A percentile compares a stretch with the other conserved stretches of the same genome.
Evolutionary conservation across 2,329 filamentous ascomycete genomes (phyloP).

Genomic region (Pyrenochaeta sp.): DNA sequence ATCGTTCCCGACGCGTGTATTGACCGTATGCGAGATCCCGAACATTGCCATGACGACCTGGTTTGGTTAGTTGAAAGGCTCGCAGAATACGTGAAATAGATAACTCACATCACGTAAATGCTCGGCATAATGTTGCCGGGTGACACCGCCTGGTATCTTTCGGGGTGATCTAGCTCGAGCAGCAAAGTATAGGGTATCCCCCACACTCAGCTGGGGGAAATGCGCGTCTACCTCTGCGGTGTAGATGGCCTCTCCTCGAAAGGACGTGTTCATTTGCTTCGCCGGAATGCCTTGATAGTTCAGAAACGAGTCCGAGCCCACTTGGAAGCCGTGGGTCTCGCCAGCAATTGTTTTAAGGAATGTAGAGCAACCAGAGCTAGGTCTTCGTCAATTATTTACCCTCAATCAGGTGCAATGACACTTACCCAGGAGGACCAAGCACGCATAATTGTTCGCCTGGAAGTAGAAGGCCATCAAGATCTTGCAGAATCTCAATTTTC

Average conservation of each 20-base stretch:
- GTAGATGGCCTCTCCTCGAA: slow-evolving; percentile 85
- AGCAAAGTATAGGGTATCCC: slow-evolving; percentile 80
- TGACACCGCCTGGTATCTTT: slow-evolving; percentile 65
- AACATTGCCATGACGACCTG: slow-evolving; percentile 76
- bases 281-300: slow-evolving; percentile 80
- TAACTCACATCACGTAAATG: slow-evolving; percentile 64
- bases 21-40: slow-evolving; percentile 74
- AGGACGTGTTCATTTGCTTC: slow-evolving; percentile 76
- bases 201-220: slow-evolving; percentile 77
- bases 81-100: not conserved
- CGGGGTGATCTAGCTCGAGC: slow-evolving; percentile 67
- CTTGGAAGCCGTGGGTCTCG: slow-evolving; percentile 79
- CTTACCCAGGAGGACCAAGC: slow-evolving; percentile 67
- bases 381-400: slow-evolving; percentile 1
- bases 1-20: slow-evolving; percentile 76
- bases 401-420: not conserved
- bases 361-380: slow-evolving; percentile 73
- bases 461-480: slow-evolving; percentile 72
- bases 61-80: slow-evolving; percentile 1
- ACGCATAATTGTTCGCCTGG: slow-evolving; percentile 78
- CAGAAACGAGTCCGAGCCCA: slow-evolving; percentile 74
- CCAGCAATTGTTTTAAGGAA: slow-evolving; percentile 83
- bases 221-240: slow-evolving; percentile 83
- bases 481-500: slow-evolving; percentile 71
- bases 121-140: slow-evolving; percentile 62